These are phyloP conservation scores for Macaranga tanarius DNA, from an alignment of 441 rosid genomes.

Conservation along the genomic window DNA sequence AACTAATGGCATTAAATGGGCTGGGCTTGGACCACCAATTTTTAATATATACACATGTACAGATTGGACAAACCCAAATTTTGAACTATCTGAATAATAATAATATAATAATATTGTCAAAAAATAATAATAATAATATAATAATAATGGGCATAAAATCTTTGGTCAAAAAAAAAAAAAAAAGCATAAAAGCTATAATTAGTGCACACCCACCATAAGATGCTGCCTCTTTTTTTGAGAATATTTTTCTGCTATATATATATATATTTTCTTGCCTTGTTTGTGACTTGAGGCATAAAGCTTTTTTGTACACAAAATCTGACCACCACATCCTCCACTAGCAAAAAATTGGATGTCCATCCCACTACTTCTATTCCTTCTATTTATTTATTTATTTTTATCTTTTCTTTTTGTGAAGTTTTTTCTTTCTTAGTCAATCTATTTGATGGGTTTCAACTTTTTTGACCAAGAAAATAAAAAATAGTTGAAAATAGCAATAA, in stretches of 20 bases:
- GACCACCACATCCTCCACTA: slow-evolving; percentile 24
- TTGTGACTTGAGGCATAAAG: slow-evolving; percentile 21
- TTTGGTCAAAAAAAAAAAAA: too few relatives aligned
- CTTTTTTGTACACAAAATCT: slow-evolving; percentile 19
- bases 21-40: slow-evolving; percentile 44
- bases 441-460: slow-evolving; percentile 23
- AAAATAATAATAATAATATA: background rate
- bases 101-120: too few relatives aligned
- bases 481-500: slow-evolving; percentile 9
- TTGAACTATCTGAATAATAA: background rate
- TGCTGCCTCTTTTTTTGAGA: slow-evolving; percentile 10
- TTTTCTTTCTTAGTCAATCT: slow-evolving; percentile 21
- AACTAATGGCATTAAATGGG: slow-evolving; percentile 36
- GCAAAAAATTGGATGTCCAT: slow-evolving; percentile 19
- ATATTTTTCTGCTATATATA: background rate
- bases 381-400: background rate
- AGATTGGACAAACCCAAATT: background rate
- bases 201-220: slow-evolving; percentile 26
- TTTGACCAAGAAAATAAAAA: slow-evolving; percentile 25
- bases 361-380: slow-evolving; percentile 23
- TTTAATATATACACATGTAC: too few relatives aligned
- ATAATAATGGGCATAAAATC: slow-evolving; percentile 4
- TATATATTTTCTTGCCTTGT: background rate
- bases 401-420: background rate
- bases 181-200: slow-evolving; percentile 12